Percentiles rank a stretch among this genome's conserved stretches.
Evolutionary conservation across 1,139 yeast species (phyloP).

Genomic region (Spencermartinsiella ligniputridi): DNA sequence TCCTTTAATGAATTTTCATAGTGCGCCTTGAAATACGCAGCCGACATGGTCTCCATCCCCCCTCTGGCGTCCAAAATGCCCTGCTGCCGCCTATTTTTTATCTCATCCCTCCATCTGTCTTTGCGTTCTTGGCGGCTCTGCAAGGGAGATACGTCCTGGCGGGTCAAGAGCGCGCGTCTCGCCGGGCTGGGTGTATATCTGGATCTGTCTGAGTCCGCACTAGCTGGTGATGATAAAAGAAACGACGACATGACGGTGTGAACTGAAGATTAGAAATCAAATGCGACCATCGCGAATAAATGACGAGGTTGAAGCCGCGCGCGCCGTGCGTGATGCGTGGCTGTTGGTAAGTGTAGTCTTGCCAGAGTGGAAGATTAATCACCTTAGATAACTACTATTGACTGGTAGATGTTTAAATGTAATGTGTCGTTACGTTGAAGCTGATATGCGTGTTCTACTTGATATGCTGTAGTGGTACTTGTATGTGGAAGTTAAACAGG

Average conservation of each 20-base stretch:
- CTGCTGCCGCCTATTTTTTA: slow-evolving; percentile 13
- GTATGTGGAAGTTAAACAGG: too few species aligned
- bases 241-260: slow-evolving; percentile 7
- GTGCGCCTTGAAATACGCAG: slow-evolving; percentile 14
- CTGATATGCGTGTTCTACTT: too few species aligned
- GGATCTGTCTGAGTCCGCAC: not conserved
- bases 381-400: too few species aligned
- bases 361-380: too few species aligned
- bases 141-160: slow-evolving; percentile 12
- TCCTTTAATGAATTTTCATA: slow-evolving; percentile 8
- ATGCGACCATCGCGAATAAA: too few species aligned
- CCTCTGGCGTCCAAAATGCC: slow-evolving; percentile 19
- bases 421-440: too few species aligned
- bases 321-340: too few species aligned
- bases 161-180: slow-evolving; percentile 9
- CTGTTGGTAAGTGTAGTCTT: too few species aligned
- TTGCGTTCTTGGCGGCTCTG: slow-evolving; percentile 11
- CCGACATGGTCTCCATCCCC: slow-evolving; percentile 17
- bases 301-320: too few species aligned
- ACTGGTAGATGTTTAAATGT: too few species aligned
- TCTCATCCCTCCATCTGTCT: slow-evolving; percentile 10
- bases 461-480: too few species aligned
- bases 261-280: too few species aligned
- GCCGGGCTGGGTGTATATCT: slow-evolving; percentile 8
- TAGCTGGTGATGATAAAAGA: not conserved